Percentiles rank a stretch among this genome's conserved stretches.
Conservation (phyloP, 129 eudicot genomes). For the Saussurea involucrata region DNA sequence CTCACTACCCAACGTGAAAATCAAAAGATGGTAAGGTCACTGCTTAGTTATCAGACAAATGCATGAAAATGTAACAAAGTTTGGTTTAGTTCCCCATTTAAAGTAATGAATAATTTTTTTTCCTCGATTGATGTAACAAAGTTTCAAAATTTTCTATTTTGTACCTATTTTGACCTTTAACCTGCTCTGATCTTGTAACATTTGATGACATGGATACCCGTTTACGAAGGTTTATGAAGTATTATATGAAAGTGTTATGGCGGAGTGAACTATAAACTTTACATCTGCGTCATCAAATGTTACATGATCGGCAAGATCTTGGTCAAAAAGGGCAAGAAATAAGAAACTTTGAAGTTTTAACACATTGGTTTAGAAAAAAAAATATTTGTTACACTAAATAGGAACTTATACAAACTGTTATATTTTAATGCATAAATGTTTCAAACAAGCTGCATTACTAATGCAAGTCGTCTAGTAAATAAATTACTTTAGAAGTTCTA, state of each 20-base stretch:
- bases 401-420: neutral
- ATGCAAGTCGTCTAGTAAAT: neutral
- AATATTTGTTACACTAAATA: neutral
- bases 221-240: no score
- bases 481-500: neutral
- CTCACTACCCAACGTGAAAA: constrained; percentile 85
- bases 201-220: neutral
- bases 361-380: neutral
- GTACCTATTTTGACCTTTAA: neutral
- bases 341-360: neutral
- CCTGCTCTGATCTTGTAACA: neutral
- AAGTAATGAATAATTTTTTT: neutral
- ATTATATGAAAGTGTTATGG: no score
- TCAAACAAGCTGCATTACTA: neutral
- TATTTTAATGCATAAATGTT: neutral
- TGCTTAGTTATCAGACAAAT: neutral
- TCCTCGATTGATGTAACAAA: neutral
- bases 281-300: neutral
- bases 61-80: neutral
- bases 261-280: neutral
- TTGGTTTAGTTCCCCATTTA: neutral
- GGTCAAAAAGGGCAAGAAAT: neutral
- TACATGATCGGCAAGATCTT: neutral
- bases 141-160: neutral
- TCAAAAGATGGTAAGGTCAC: constrained; percentile 69